Percentiles rank a stretch among this genome's conserved stretches.
These are phyloP conservation scores for Orbilia blumenaviensis DNA, from an alignment of 2,329 filamentous ascomycete genomes.

Conservation along the genomic window DNA sequence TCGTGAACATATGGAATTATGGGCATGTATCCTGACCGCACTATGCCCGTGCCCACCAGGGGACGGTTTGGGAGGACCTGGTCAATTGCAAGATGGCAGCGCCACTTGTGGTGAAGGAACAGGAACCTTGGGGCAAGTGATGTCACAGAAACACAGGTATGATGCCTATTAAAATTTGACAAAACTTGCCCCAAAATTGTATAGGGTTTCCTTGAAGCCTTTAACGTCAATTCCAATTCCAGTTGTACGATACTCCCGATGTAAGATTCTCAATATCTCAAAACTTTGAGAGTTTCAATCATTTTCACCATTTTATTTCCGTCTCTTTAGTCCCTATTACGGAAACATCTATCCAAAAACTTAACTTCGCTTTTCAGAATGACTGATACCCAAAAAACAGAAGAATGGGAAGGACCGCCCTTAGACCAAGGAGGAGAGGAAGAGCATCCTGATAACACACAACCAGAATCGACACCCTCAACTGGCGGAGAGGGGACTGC, in stretches of 20 bases:
- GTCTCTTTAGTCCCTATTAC: not conserved
- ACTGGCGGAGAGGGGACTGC: not conserved
- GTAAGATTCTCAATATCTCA: not conserved
- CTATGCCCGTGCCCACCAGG: too few species aligned
- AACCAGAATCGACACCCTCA: constrained; percentile 17
- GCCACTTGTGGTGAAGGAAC: too few species aligned
- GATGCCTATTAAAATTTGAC: not conserved
- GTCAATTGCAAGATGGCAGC: too few species aligned
- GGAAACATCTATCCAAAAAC: not conserved
- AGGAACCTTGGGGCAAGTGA: not conserved
- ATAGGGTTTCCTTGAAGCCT: too few species aligned
- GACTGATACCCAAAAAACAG: constrained; percentile 40
- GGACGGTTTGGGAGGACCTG: too few species aligned
- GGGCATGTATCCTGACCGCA: too few species aligned
- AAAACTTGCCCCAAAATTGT: not conserved
- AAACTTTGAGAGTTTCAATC: not conserved
- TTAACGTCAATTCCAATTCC: too few species aligned
- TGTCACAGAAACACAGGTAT: not conserved
- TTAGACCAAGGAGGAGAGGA: constrained; percentile 28
- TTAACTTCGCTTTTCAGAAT: not conserved
- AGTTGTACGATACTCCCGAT: not conserved
- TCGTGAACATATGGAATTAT: too few species aligned
- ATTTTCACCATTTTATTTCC: not conserved
- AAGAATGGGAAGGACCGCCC: constrained; percentile 45
- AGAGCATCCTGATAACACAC: not conserved